Base-by-base conservation (phyloP, 2,329 filamentous ascomycete species). In the Tricladium varicosporioides region DNA sequence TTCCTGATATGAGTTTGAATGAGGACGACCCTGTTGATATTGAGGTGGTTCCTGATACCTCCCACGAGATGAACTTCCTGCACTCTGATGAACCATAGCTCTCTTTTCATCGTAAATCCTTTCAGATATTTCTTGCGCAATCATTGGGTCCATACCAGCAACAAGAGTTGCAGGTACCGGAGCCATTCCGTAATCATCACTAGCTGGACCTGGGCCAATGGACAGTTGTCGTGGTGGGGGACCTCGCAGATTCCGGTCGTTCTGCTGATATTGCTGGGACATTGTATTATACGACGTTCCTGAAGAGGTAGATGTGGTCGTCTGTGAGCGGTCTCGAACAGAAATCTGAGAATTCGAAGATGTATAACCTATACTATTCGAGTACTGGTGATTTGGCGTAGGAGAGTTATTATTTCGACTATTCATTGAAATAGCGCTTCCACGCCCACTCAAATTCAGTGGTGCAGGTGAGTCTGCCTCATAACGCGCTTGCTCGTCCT, bases 41-140 rank as follows among this genome's bases (percentile, higher is more conserved):
- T 65, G 67, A 48, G 60, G 49, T 14, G 61, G 47, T 10, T 66
- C 66, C 40, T 63, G 61, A 53, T 69, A 63, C 51, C 62, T 42
- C 75, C 79, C 58, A 77, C 74, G 16, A 74, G 72, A 16, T 75
- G 74, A 2, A 74, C 75, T 13, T 70, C 70, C 60, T 73, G 53
- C 69, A 67, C 16, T 60, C 49, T 64, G 59, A 67, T 65, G 76
- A 73, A 48, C 76, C 74, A 60, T 83, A 77, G 51, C 77, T 75
- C 75, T 77, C 53, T 78, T 77, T 18, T 84, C 83, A 48, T 83
- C 76, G 47, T 83, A 78, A 49, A 82, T 78, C n/a, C 80, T 76
- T 2, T 84, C 80, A 1, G 80, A 74, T n/a, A 84, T 74, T 63
- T 86, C 82, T 53, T 80, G 77, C 1, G 81, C 77, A 36, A 85